Conservation (phyloP, 2,329 filamentous ascomycete species). For the Ophiocordyceps camponoti-saundersi region DNA sequence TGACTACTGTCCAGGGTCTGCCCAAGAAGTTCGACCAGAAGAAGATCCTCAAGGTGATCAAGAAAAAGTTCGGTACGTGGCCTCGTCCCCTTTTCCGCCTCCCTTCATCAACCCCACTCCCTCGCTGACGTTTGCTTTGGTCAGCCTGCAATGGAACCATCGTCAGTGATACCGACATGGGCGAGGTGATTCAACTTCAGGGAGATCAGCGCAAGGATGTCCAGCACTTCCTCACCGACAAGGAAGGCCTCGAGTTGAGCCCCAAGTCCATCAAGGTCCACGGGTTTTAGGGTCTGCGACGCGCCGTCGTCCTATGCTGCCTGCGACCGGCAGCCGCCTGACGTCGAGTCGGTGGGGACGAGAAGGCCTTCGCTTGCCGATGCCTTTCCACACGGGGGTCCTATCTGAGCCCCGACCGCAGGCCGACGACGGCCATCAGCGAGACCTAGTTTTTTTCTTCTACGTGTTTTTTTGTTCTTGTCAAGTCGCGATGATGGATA, state of each 20-base stretch:
- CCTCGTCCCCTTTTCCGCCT: too few species aligned
- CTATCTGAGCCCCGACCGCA: constrained; percentile 11
- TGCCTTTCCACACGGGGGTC: constrained; percentile 13
- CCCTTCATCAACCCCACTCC: not conserved
- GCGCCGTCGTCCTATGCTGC: constrained; percentile 19
- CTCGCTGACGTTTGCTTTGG: not conserved
- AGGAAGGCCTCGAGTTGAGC: constrained; percentile 86
- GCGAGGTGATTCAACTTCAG: constrained; percentile 98
- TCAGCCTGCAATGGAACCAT: constrained; percentile 99
- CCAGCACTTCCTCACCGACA: constrained; percentile 91
- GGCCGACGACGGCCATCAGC: constrained; percentile 9
- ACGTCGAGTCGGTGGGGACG: constrained; percentile 14
- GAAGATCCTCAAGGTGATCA: constrained; percentile 99
- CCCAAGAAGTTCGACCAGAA: constrained; percentile 99
- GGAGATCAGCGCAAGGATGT: constrained; percentile 98
- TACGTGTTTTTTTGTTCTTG: not conserved
- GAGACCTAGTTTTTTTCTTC: constrained; percentile 10
- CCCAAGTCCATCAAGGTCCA: constrained; percentile 90
- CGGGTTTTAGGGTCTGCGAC: constrained; percentile 28
- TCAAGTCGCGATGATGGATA: not conserved
- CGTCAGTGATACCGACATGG: constrained; percentile 89
- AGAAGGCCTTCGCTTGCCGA: constrained; percentile 5
- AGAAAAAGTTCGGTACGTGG: constrained; percentile 86
- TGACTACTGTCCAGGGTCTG: constrained; percentile 98
- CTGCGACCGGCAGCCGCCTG: constrained; percentile 12